Conservation (phyloP, 768 basidiomycete species). For the Boletus rufocinnamomeus region DNA sequence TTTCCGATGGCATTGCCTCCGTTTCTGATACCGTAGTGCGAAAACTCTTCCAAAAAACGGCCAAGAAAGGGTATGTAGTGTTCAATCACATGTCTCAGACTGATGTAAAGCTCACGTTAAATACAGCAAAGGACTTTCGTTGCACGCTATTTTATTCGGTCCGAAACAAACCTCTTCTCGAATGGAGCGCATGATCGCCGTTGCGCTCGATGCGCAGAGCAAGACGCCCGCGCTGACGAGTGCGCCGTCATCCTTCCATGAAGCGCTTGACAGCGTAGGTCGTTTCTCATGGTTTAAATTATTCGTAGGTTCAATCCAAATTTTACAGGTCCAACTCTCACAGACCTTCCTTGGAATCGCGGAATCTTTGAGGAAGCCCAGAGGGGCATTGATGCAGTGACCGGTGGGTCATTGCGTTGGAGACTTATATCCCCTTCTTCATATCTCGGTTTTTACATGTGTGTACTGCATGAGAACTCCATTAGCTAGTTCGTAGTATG, state of each 20-base stretch:
- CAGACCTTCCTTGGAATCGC: slow-evolving; percentile 59
- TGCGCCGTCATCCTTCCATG: slow-evolving; percentile 46
- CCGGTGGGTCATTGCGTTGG: no score
- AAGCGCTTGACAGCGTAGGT: slow-evolving; percentile 53
- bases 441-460: not conserved
- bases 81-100: not conserved
- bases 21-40: slow-evolving; percentile 37
- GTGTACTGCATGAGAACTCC: not conserved
- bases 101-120: not conserved
- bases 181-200: slow-evolving; percentile 48
- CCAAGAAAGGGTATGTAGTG: slow-evolving; percentile 43
- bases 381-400: slow-evolving; percentile 47
- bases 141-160: slow-evolving; percentile 60
- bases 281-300: not conserved
- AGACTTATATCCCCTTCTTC: not conserved
- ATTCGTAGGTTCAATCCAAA: not conserved
- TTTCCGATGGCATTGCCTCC: slow-evolving; percentile 54
- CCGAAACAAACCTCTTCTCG: slow-evolving; percentile 21
- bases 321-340: slow-evolving; percentile 48
- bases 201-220: slow-evolving; percentile 50
- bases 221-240: slow-evolving; percentile 29
- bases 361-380: slow-evolving; percentile 53
- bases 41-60: slow-evolving; percentile 39
- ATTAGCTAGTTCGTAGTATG: not conserved
- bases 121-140: slow-evolving; percentile 52